Evolutionary conservation across 306 rosid genomes (phyloP).

Genomic region (Trifolium subterraneum): DNA sequence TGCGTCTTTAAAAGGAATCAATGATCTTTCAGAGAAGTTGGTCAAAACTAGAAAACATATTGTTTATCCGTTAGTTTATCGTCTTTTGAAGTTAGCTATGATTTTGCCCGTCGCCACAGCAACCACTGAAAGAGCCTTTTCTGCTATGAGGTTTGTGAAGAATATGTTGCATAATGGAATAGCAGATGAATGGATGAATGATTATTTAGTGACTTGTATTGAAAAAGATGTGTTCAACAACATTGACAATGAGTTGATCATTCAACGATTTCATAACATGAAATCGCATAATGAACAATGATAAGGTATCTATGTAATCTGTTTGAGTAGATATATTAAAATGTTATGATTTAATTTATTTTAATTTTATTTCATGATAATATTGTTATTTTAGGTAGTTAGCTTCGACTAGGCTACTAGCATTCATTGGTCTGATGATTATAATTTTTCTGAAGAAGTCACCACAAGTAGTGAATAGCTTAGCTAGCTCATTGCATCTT

Average conservation of each 20-base stretch:
- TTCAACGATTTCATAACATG: neutral
- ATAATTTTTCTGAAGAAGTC: neutral
- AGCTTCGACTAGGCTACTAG: neutral
- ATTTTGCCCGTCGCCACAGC: neutral
- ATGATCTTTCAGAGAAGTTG: constrained; percentile 8
- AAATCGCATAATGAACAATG: neutral
- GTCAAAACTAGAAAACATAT: constrained; percentile 9
- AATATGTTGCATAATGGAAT: neutral
- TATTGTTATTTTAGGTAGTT: neutral
- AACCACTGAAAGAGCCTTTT: constrained; percentile 2
- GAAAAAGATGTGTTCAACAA: constrained; percentile 9
- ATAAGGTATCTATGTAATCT: neutral
- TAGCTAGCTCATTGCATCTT: constrained; percentile 35
- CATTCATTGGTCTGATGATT: constrained; percentile 38
- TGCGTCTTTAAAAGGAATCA: constrained; percentile 4
- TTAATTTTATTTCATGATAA: neutral
- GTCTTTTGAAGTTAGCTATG: constrained; percentile 7
- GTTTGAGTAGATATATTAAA: neutral
- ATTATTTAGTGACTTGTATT: constrained; percentile 13
- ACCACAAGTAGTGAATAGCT: constrained; percentile 40
- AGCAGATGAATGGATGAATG: constrained; percentile 1
- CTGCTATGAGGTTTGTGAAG: constrained; percentile 6
- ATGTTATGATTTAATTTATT: neutral
- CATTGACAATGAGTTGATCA: constrained; percentile 12
- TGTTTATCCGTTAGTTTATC: constrained; percentile 16